Evolutionary conservation across 495 filamentous ascomycete species (phyloP), one percentile per base, ranked within the genome.

Genomic region (Trichoderma orchidacearum): DNA sequence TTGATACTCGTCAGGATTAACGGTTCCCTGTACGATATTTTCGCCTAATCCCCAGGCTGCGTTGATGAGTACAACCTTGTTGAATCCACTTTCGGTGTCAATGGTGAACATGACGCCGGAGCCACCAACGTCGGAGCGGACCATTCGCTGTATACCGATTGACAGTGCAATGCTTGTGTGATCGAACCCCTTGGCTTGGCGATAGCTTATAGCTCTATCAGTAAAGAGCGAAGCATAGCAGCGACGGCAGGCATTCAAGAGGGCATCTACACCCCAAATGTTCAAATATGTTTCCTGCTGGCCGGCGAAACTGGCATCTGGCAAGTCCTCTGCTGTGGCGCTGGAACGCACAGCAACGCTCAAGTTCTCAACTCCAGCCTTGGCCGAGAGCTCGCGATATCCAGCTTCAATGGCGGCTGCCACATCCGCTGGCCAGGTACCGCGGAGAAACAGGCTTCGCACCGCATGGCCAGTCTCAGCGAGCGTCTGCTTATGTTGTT

Each of bases 81-180:
- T 63, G 52, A 69, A 70, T 3, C 68, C 68, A 27, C 62, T 68
- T 50, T 70, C 66, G 1, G 68, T 68, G 56, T 72, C 66, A 30
- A 70, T 63, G 48, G 66, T 67, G 56, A 72, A 72, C 66, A 72
- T 70, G 21, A 72, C 64, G 27, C 69, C 67, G 29, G 70, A 64
- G 3, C 64, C 66, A 13, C 65, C 52, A 25, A 55, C 34, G 38
- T 68, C 66, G 17, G 70, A 66, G n/a, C 66, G 66, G 2, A 72
- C 69, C 69, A 72, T 70, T 8, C 59, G 59, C 60, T 72, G 69
- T 18, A 72, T 61, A 1, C 67, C 69, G 27, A 70, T 63, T 0
- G 66, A 70, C 1, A 72, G 62, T 0, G 67, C 69, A 28, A 72
- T 58, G 13, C 56, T 60, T 55, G 61, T 48, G 41, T 69, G 66